These are phyloP conservation scores for Aspergillus sp. DNA, from an alignment of 2,329 filamentous ascomycete species.

Conservation along the genomic window DNA sequence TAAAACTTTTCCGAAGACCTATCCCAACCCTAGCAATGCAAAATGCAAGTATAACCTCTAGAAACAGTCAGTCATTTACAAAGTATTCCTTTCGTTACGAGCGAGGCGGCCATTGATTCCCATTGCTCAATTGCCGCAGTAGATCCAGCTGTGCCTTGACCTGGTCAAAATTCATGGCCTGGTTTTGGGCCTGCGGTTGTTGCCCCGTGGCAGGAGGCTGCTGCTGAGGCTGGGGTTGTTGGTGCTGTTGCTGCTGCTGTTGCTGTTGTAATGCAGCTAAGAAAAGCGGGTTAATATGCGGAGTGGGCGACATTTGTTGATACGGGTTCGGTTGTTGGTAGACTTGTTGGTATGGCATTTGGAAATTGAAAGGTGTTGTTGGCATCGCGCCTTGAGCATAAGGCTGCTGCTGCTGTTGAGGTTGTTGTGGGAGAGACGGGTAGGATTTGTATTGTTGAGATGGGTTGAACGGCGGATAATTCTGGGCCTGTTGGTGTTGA, in stretches of 20 bases:
- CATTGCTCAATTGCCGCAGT: slow-evolving; percentile 37
- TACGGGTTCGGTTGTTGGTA: slow-evolving; percentile 47
- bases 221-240: slow-evolving; percentile 31
- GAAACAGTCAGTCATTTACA: slow-evolving; percentile 10
- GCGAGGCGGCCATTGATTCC: slow-evolving; percentile 32
- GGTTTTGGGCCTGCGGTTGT: slow-evolving; percentile 25
- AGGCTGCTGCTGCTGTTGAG: slow-evolving; percentile 34
- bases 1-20: slow-evolving; percentile 15
- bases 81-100: slow-evolving; percentile 19
- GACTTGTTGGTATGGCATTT: slow-evolving; percentile 41
- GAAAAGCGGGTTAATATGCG: slow-evolving; percentile 61
- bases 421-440: slow-evolving; percentile 22
- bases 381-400: slow-evolving; percentile 26
- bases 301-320: slow-evolving; percentile 40
- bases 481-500: slow-evolving; percentile 21
- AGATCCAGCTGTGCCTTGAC: slow-evolving; percentile 45
- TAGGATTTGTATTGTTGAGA: slow-evolving; percentile 31
- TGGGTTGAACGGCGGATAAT: slow-evolving; percentile 26
- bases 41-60: slow-evolving; percentile 9
- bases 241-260: slow-evolving; percentile 38
- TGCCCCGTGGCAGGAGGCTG: slow-evolving; percentile 27
- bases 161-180: slow-evolving; percentile 40
- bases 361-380: slow-evolving; percentile 35
- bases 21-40: slow-evolving; percentile 1
- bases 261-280: slow-evolving; percentile 50